These are phyloP conservation scores for Butyriboletus loyo DNA, from an alignment of 768 basidiomycete species.

Conservation along the genomic window DNA sequence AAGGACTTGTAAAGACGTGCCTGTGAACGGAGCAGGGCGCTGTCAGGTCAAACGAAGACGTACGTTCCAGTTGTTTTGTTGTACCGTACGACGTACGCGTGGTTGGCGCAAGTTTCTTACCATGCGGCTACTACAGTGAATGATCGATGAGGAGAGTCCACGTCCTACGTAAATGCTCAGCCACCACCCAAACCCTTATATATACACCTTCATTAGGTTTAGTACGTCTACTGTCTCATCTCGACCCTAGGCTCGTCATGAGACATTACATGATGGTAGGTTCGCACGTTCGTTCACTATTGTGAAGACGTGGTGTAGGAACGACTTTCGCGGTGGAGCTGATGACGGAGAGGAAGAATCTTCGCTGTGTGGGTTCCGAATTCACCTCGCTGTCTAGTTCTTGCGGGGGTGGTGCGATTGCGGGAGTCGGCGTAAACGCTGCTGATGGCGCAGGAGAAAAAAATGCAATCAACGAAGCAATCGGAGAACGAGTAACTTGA, in stretches of 20 bases:
- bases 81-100: not conserved
- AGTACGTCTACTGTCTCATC: too few relatives aligned
- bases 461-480: slow-evolving; percentile 39
- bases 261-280: too few relatives aligned
- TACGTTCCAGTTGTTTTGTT: not conserved
- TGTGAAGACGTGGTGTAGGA: slow-evolving; percentile 45
- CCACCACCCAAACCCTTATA: too few relatives aligned
- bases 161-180: not conserved
- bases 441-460: slow-evolving; percentile 56
- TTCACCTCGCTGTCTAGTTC: slow-evolving; percentile 35
- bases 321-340: slow-evolving; percentile 60
- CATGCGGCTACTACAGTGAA: not conserved
- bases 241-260: too few relatives aligned
- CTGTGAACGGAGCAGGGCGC: too few relatives aligned
- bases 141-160: too few relatives aligned
- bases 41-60: not conserved
- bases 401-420: slow-evolving; percentile 52
- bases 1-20: slow-evolving; percentile 8
- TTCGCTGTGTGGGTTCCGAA: slow-evolving; percentile 59
- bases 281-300: too few relatives aligned
- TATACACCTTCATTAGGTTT: too few relatives aligned
- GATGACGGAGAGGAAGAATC: slow-evolving; percentile 81
- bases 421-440: slow-evolving; percentile 68
- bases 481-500: slow-evolving; percentile 32
- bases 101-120: not conserved